Conservation (phyloP, 2,329 filamentous ascomycete species). For the Colletotrichum noveboracense region DNA sequence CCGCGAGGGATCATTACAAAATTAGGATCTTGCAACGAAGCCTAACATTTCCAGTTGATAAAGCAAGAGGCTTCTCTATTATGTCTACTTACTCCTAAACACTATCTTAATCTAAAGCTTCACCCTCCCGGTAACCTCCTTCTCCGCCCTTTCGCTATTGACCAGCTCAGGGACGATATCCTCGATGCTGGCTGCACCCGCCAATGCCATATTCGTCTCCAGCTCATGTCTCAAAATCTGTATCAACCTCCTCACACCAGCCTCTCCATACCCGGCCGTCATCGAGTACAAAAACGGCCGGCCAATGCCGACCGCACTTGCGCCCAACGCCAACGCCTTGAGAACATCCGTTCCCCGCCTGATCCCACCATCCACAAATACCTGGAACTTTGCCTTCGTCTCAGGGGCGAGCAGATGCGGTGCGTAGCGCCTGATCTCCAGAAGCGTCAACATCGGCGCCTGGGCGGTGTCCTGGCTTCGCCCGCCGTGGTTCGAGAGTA, state of each 20-base stretch:
- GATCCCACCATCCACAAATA: conserved; percentile 71
- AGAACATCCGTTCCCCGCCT: conserved; percentile 71
- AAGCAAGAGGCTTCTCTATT: neutral
- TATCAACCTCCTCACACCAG: conserved; percentile 56
- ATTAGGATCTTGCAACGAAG: neutral
- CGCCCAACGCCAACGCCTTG: conserved; percentile 70
- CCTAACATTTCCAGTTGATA: neutral
- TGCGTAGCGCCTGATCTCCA: conserved; percentile 55
- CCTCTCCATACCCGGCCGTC: conserved; percentile 44
- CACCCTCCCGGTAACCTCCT: conserved; percentile 19
- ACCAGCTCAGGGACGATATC: conserved; percentile 54
- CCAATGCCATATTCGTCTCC: conserved; percentile 52
- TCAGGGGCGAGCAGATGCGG: conserved; percentile 37
- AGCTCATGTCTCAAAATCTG: conserved; percentile 52
- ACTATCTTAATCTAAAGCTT: neutral
- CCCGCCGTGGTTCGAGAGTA: conserved; percentile 75
- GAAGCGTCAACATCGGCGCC: conserved; percentile 19
- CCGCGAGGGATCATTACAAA: neutral
- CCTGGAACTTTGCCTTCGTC: conserved; percentile 32
- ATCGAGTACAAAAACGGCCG: conserved; percentile 67
- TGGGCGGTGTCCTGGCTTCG: conserved; percentile 53
- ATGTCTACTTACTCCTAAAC: neutral
- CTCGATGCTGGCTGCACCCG: conserved; percentile 72
- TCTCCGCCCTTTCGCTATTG: conserved; percentile 24
- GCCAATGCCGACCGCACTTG: conserved; percentile 70